These are phyloP conservation scores for Lablab purpureus DNA, from an alignment of 306 rosid species.

Conservation along the genomic window DNA sequence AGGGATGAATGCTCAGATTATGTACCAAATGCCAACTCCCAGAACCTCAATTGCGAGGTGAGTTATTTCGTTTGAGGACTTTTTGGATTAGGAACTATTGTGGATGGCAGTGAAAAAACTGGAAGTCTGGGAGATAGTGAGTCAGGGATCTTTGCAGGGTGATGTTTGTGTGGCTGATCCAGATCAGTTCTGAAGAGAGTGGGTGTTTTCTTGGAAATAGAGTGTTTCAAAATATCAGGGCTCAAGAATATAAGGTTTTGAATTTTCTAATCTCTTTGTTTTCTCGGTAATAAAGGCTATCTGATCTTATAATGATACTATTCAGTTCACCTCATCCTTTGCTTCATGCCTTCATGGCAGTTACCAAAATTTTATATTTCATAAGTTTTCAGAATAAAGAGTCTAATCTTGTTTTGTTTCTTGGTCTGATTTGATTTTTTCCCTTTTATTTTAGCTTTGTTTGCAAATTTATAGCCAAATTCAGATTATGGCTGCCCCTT, in stretches of 20 bases:
- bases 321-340: constrained; percentile 9
- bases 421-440: neutral
- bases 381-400: constrained; percentile 28
- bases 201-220: constrained; percentile 56
- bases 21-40: constrained; percentile 60
- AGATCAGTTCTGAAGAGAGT: constrained; percentile 60
- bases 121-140: constrained; percentile 75
- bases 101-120: constrained; percentile 74
- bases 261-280: constrained; percentile 54
- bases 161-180: constrained; percentile 61
- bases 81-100: constrained; percentile 70
- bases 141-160: constrained; percentile 86
- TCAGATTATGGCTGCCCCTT: constrained; percentile 32
- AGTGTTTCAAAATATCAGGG: constrained; percentile 59
- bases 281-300: constrained; percentile 32
- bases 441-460: constrained; percentile 12
- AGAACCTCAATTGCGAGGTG: constrained; percentile 81
- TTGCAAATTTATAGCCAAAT: constrained; percentile 15
- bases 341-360: constrained; percentile 3
- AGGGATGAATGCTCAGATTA: constrained; percentile 59
- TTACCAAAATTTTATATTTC: constrained; percentile 14
- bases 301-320: constrained; percentile 26
- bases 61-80: constrained; percentile 80
- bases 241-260: constrained; percentile 80
- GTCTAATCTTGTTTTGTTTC: constrained; percentile 4